Conservation (phyloP, 805 yeast species). For the Saccharomycopsis amapae region DNA sequence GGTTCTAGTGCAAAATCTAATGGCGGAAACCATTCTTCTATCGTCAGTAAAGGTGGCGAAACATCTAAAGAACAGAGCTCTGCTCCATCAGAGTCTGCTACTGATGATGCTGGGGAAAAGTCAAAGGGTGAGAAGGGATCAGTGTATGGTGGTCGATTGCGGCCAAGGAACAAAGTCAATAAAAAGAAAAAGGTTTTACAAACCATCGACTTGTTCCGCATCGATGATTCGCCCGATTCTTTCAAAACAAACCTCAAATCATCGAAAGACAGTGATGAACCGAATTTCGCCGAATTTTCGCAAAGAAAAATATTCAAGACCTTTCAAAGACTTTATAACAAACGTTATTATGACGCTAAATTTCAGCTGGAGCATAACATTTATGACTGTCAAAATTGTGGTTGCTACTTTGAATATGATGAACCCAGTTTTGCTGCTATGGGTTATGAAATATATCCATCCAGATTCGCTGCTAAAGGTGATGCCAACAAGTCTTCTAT, state of each 20-base stretch:
- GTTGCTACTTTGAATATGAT: constrained; percentile 24
- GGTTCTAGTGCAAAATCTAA: too few species aligned
- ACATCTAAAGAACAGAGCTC: too few species aligned
- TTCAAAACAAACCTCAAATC: constrained; percentile 6
- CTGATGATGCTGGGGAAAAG: too few species aligned
- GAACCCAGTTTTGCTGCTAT: not conserved
- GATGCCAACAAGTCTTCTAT: too few species aligned
- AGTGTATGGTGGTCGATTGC: not conserved
- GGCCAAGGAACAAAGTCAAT: constrained; percentile 12
- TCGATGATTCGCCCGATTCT: constrained; percentile 19
- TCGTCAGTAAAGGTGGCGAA: too few species aligned
- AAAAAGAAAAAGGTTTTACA: not conserved
- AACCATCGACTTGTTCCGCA: constrained; percentile 17
- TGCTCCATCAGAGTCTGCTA: too few species aligned
- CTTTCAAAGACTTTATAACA: constrained; percentile 24
- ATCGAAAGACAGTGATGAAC: too few species aligned
- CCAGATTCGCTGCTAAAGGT: not conserved
- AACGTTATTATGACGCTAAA: constrained; percentile 17
- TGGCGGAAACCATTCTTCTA: too few species aligned
- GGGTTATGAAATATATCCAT: constrained; percentile 5
- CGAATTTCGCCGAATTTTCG: constrained; percentile 30
- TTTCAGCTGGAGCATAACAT: constrained; percentile 8
- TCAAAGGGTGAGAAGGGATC: too few species aligned
- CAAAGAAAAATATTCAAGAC: constrained; percentile 24
- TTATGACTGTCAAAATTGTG: constrained; percentile 29